These are phyloP conservation scores for Trichoderma erinaceum DNA, from an alignment of 495 filamentous ascomycete species.

Conservation along the genomic window DNA sequence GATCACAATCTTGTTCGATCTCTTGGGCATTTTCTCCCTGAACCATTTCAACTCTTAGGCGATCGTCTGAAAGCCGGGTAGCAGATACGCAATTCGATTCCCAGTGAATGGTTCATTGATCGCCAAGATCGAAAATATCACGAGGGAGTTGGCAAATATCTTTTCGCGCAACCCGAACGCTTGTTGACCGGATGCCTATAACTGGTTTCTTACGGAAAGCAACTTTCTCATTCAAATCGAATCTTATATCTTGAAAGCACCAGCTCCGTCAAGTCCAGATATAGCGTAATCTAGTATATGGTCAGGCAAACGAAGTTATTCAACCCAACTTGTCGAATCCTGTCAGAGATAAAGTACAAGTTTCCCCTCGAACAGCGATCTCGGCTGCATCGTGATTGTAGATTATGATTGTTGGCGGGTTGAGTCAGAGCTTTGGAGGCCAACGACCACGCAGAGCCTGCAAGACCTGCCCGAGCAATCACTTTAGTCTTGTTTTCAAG, in stretches of 20 bases:
- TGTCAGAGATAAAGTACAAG: conserved; percentile 33
- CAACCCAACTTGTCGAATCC: conserved; percentile 23
- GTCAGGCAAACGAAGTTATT: conserved; percentile 25
- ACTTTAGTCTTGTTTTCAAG: conserved; percentile 33
- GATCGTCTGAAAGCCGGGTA: conserved; percentile 19
- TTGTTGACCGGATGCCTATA: conserved; percentile 19
- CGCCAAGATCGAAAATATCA: conserved; percentile 19
- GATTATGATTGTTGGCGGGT: conserved; percentile 24
- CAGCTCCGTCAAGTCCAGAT: conserved; percentile 17
- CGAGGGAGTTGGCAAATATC: conserved; percentile 23
- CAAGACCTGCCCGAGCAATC: conserved; percentile 32
- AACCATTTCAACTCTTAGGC: conserved; percentile 21
- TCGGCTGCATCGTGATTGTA: conserved; percentile 30
- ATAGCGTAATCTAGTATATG: conserved; percentile 18
- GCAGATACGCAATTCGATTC: conserved; percentile 21
- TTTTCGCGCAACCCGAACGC: conserved; percentile 24
- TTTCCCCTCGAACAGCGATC: conserved; percentile 21
- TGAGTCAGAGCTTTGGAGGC: conserved; percentile 28
- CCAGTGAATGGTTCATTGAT: conserved; percentile 22
- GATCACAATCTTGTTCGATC: conserved; percentile 28
- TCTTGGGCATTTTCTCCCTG: conserved; percentile 15
- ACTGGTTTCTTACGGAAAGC: conserved; percentile 19
- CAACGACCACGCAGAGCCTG: conserved; percentile 29
- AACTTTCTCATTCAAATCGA: conserved; percentile 23
- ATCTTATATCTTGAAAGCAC: conserved; percentile 27